These are phyloP conservation scores for Lathyrus tuberosus DNA, from an alignment of 306 rosid genomes.

Conservation along the genomic window DNA sequence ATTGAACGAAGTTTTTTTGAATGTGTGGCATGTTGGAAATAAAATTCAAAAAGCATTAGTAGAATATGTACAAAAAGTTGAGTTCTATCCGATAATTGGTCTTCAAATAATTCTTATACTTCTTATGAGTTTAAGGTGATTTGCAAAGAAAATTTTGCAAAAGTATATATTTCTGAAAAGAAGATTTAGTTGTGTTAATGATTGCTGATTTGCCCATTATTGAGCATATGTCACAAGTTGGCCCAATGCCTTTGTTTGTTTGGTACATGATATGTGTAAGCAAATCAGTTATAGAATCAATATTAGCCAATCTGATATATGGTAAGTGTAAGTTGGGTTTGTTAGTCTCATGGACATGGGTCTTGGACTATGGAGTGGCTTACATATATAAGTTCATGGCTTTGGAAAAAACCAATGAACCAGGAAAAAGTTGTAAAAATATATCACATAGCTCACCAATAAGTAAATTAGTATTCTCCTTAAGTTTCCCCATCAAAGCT, in stretches of 20 bases:
- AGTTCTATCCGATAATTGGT: neutral
- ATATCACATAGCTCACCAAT: conserved; percentile 66
- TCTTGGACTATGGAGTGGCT: conserved; percentile 20
- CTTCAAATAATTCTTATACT: conserved; percentile 18
- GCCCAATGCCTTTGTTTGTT: neutral
- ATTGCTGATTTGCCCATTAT: neutral
- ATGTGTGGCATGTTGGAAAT: conserved; percentile 18
- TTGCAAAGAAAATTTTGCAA: conserved; percentile 1
- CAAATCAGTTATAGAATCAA: conserved; percentile 13
- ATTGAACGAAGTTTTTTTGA: neutral
- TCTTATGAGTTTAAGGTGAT: neutral
- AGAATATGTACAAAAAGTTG: conserved; percentile 7
- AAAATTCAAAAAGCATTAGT: neutral
- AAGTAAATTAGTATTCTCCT: conserved; percentile 66
- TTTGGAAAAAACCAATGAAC: conserved; percentile 18
- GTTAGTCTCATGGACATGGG: conserved; percentile 2
- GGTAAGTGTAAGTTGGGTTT: neutral
- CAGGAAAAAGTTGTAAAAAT: conserved; percentile 23
- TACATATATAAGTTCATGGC: too few species aligned
- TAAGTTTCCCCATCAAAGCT: conserved; percentile 66
- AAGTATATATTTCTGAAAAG: neutral
- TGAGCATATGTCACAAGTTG: conserved; percentile 17
- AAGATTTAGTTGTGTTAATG: too few species aligned
- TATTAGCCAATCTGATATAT: neutral
- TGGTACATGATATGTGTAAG: neutral